Evolutionary conservation across 306 rosid genomes (phyloP).

Genomic region (Quercus alba): DNA sequence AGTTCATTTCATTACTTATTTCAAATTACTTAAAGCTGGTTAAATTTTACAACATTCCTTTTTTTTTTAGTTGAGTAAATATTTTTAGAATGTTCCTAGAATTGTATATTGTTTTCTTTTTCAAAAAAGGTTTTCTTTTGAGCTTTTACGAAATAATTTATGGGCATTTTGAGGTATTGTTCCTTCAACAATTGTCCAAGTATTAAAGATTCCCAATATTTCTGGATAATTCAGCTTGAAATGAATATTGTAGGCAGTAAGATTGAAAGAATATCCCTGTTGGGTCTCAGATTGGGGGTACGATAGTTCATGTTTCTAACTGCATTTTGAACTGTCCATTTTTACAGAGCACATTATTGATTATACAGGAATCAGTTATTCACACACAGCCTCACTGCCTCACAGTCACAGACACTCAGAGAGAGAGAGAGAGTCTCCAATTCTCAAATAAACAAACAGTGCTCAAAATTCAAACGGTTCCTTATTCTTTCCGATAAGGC

Average conservation of each 20-base stretch:
- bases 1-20: not conserved
- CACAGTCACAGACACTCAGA: too few relatives aligned
- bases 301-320: constrained; percentile 3
- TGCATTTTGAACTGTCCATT: constrained; percentile 10
- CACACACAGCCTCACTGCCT: too few relatives aligned
- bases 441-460: too few relatives aligned
- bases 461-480: not conserved
- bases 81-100: not conserved
- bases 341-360: not conserved
- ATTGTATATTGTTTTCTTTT: not conserved
- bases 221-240: too few relatives aligned
- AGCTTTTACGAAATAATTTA: not conserved
- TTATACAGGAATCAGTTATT: not conserved
- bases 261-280: not conserved
- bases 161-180: not conserved
- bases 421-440: too few relatives aligned
- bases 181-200: not conserved
- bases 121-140: not conserved
- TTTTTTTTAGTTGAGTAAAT: too few relatives aligned
- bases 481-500: constrained; percentile 20
- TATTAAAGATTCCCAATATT: not conserved
- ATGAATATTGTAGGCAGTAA: not conserved
- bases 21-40: not conserved
- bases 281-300: not conserved
- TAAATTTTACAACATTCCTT: not conserved